These are phyloP conservation scores for Circinella minor DNA, from an alignment of 371 early-diverging fungal species.

Conservation along the genomic window DNA sequence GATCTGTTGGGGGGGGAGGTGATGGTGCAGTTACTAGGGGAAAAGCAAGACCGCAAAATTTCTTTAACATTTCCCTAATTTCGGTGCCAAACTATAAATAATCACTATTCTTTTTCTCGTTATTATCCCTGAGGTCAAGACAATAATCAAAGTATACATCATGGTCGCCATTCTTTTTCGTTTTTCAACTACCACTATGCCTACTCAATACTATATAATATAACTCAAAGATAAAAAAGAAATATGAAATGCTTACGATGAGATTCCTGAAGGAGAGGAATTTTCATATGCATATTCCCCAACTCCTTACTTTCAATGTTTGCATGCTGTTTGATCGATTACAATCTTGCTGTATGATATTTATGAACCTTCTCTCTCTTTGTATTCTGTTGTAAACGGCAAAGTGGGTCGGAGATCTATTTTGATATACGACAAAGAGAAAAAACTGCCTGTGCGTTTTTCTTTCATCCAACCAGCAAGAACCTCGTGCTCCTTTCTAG, in stretches of 20 bases:
- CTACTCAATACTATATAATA: too few species aligned
- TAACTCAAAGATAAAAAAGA: background rate
- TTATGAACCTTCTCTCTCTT: background rate
- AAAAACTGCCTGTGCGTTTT: constrained; percentile 1
- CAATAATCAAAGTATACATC: too few species aligned
- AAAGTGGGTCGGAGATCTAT: background rate
- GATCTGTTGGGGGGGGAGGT: too few species aligned
- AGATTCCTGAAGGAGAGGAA: background rate
- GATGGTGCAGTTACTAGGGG: too few species aligned
- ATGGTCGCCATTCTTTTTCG: too few species aligned
- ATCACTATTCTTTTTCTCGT: too few species aligned
- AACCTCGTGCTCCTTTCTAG: constrained; percentile 1
- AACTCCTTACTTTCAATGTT: background rate
- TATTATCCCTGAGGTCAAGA: too few species aligned
- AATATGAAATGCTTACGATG: background rate
- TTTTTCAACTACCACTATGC: too few species aligned
- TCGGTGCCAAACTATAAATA: constrained; percentile 9
- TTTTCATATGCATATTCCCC: background rate
- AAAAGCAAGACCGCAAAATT: background rate
- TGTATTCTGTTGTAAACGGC: too few species aligned
- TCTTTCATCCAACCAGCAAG: background rate
- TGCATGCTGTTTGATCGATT: background rate
- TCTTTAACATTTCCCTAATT: background rate
- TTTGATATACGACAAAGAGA: background rate
- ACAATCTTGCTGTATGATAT: background rate